Evolutionary conservation across 768 basidiomycete genomes (phyloP), one percentile per base, ranked within the genome.

Genomic region (Calocybe cyanea): DNA sequence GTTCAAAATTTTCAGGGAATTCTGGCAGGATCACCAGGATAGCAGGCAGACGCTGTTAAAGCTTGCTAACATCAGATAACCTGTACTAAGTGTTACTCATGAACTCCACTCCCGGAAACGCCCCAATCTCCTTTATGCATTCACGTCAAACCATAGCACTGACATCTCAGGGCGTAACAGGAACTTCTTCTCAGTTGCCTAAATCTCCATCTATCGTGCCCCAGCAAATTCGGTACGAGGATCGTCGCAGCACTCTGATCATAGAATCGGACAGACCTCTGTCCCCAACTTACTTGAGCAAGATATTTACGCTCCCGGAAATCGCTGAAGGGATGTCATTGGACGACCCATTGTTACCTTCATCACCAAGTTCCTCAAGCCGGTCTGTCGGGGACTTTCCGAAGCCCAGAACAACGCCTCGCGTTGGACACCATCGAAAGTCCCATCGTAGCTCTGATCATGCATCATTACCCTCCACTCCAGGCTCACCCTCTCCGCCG

Each of bases 171-270:
- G 53, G 63, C 7, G 55, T 49, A 31, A 49, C 63, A 30, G 50
- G 65, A 15, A 63, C 62, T 7, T 50, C 48, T 4, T 48, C 53
- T 40, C 33, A 55, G n/a, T 63, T 66, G n/a, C 64, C 64, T 7
- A 58, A 61, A 9, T 54, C 64, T 11, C 68, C 63, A 47, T 52
- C 57, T 32, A 55, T 61, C 19, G 47, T 54, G n/a, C 54, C 68
- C 1, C 61, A 71, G 32, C 66, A 64, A 44, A 75, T 73, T 53
- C 72, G 73, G 35, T 72, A 75, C 46, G 74, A 75, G 52, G 71
- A 76, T 50, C 66, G 72, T 14, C 69, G 68, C 43, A 65, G 72
- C 38, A 75, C 74, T 4, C 60, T 76, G 34, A 73, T 71, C 50
- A 65, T 76, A 14, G 64, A 69, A 14, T 71, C 71, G 13, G 72